Conservation (phyloP, 2,329 filamentous ascomycete genomes). For the Alternaria longipes region DNA sequence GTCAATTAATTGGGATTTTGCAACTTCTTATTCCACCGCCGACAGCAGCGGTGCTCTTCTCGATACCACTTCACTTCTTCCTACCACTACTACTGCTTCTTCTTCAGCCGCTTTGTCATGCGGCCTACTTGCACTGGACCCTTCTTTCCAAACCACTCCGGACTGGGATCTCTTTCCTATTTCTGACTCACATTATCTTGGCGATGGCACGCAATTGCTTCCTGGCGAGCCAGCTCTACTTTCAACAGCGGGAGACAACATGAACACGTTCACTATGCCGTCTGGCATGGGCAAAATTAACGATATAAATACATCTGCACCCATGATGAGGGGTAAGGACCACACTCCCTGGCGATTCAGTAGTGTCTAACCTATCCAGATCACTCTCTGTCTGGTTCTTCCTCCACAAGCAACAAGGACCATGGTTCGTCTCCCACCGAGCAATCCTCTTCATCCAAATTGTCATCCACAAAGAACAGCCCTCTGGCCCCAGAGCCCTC, state of each 20-base stretch:
- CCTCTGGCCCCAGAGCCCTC: constrained; percentile 33
- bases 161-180: constrained; percentile 38
- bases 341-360: not conserved
- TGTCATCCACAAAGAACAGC: constrained; percentile 33
- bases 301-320: constrained; percentile 29
- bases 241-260: constrained; percentile 21
- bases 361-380: constrained; percentile 30
- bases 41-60: constrained; percentile 30
- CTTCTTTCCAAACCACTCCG: constrained; percentile 31
- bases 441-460: constrained; percentile 33
- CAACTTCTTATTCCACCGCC: constrained; percentile 37
- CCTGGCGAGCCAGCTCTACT: constrained; percentile 23
- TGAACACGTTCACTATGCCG: constrained; percentile 31
- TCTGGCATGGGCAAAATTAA: constrained; percentile 23
- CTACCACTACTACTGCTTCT: constrained; percentile 19
- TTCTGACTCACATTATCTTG: constrained; percentile 33
- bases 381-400: constrained; percentile 39
- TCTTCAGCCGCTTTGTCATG: constrained; percentile 29
- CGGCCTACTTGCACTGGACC: constrained; percentile 26
- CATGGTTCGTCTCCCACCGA: constrained; percentile 39
- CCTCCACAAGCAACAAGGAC: constrained; percentile 36
- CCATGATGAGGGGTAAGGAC: constrained; percentile 40
- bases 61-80: constrained; percentile 31
- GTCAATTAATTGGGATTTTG: constrained; percentile 41
- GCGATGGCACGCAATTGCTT: constrained; percentile 31